Evolutionary conservation across 345 rosid genomes (phyloP), one percentile per base, ranked within the genome.

Genomic region (Eucalyptus viminalis): DNA sequence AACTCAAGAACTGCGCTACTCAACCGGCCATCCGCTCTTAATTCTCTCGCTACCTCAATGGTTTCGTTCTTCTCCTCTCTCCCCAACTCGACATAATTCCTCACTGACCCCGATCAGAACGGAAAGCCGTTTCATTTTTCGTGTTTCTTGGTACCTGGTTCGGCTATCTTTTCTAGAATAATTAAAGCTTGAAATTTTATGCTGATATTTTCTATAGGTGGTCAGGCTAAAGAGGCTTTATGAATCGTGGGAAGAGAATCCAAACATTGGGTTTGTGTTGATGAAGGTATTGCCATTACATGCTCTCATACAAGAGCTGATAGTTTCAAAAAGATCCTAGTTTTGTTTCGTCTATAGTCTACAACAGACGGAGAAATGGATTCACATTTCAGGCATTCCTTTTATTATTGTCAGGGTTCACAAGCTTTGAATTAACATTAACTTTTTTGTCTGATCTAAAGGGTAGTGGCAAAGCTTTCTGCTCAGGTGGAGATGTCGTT

Each of bases 161-260:
- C 44, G 25, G 25, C 10, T 53, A 47, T 50, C n/a, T 80, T 9
- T 29, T 25, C 80, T 86, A 11, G 49, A 49, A 45, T 37, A 31
- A 47, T 86, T 60, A 51, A 49, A 56, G 50, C 14, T 58, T 25
- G 29, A 58, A 49, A 58, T 25, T 37, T 72, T 47, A 25, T 50
- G 80, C 49, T 89, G 22, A 7, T n/a, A 88, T 86, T 58, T 6
- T 89, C 89, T 80, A 5, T 88, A 97, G 99, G 96, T 93, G 62
- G 94, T 92, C 89, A 93, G 99, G 90, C 91, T 97, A 87, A 95
- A 92, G 86, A 95, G 95, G 92, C 93, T 98, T 31, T 98, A 97
- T 85, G 98, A 95, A 83, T 96, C 97, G 11, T 96, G 99, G 99
- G 99, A 98, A 93, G 99, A 97, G 89, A 98, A 96, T 83, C 96